These are phyloP conservation scores for Hsuehochloa calcarea DNA, from an alignment of 176 grass and related monocot genomes.

Conservation along the genomic window DNA sequence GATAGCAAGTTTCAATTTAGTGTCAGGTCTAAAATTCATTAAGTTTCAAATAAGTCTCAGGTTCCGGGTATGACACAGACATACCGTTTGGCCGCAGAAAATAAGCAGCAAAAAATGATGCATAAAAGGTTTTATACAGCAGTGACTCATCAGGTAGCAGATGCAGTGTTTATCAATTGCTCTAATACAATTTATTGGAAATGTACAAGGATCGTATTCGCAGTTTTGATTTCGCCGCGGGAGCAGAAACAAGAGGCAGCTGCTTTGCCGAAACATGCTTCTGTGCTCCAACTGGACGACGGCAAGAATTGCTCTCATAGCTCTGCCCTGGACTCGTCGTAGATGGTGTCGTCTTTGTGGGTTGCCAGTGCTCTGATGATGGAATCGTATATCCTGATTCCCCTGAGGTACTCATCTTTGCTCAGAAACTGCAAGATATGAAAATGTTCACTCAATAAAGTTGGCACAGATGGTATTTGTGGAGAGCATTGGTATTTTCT, in stretches of 20 bases:
- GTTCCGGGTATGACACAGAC: too few species aligned
- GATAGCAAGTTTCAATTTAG: background rate
- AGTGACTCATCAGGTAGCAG: background rate
- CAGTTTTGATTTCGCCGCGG: background rate
- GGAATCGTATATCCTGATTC: conserved; percentile 72
- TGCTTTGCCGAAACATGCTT: background rate
- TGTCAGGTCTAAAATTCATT: background rate
- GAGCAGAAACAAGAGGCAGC: background rate
- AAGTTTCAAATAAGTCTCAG: background rate
- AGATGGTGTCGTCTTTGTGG: conserved; percentile 24
- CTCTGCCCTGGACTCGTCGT: conserved; percentile 64
- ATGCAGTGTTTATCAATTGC: background rate
- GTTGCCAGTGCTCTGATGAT: conserved; percentile 64
- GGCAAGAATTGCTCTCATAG: conserved; percentile 43
- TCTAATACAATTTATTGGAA: background rate
- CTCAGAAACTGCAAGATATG: conserved; percentile 59
- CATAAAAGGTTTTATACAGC: background rate
- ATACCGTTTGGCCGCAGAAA: background rate
- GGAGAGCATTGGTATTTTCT: background rate
- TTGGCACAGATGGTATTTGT: background rate
- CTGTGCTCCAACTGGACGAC: background rate
- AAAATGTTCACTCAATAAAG: background rate
- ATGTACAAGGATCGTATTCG: conserved; percentile 24
- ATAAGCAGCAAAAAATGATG: background rate
- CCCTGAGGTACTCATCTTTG: conserved; percentile 90